phyloP scores from a whole-genome alignment of 768 basidiomycete species.

The Rossbeevera mucosa region DNA sequence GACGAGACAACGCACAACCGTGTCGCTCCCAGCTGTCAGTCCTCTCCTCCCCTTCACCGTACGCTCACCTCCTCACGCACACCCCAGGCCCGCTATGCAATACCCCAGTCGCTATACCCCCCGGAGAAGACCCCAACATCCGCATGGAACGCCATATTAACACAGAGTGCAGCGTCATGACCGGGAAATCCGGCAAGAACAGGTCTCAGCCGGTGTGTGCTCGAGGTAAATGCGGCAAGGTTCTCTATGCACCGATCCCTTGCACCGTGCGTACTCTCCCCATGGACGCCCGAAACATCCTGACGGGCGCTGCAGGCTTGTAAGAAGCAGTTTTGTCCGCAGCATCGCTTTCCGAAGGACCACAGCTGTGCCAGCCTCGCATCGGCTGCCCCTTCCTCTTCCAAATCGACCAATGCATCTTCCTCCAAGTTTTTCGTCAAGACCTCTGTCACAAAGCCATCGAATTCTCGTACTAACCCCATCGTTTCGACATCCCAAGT shows the following conservation, averaged over 20 bases:
- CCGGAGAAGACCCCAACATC: constrained; percentile 74
- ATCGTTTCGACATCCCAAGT: constrained; percentile 9
- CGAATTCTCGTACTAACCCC: constrained; percentile 2
- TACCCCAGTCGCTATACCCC: constrained; percentile 67
- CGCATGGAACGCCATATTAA: constrained; percentile 75
- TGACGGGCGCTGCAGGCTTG: constrained; percentile 50
- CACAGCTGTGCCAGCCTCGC: constrained; percentile 48
- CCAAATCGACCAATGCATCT: constrained; percentile 7
- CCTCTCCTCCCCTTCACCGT: constrained; percentile 12
- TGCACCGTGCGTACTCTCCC: constrained; percentile 56
- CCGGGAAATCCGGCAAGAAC: constrained; percentile 49
- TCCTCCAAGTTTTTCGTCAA: constrained; percentile 9
- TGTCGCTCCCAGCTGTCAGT: constrained; percentile 71
- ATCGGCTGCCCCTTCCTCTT: constrained; percentile 10
- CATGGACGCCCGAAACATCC: not conserved
- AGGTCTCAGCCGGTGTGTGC: constrained; percentile 57
- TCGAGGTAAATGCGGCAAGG: constrained; percentile 61
- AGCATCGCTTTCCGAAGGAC: constrained; percentile 74
- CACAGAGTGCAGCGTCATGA: constrained; percentile 63
- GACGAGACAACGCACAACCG: constrained; percentile 69
- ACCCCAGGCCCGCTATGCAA: constrained; percentile 70
- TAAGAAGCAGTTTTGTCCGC: constrained; percentile 64
- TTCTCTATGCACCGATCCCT: constrained; percentile 66
- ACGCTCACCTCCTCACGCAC: constrained; percentile 1
- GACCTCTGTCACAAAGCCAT: constrained; percentile 1